Evolutionary conservation across 192 early-diverging fungal genomes (phyloP), one percentile per base, ranked within the genome.

Genomic region (Spinellus fusiger): DNA sequence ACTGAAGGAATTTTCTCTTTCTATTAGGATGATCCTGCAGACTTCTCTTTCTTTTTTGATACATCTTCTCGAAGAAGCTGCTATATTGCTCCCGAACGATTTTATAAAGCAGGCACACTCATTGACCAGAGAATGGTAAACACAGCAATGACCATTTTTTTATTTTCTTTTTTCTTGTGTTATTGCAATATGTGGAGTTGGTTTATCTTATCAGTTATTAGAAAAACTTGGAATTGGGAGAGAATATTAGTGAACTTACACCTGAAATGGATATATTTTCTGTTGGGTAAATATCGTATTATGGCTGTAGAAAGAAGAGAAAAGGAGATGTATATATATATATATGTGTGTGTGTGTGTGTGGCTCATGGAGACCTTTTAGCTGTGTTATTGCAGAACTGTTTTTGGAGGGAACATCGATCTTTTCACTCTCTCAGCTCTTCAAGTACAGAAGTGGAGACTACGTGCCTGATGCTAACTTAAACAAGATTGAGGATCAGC

Each of bases 11-110:
- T 22, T 13, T 1, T 22, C 25, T 20, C 35, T 35, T 64, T 38
- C 46, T 40, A 49, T n/a, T 61, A 90, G 74, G 94, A 98, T 70
- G 93, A 98, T 60, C 95, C 95, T 0, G 91, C 91, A 13, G 89
- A 96, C 59, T 98, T 95, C 68, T 91, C 90, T 3, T 97, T 93
- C 72, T 98, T 93, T 67, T 98, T 98, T 73, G 96, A 98, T 74
- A 86, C 91, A 23, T 89, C 93, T 8, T 78, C 86, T 4, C 80
- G 96, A 34, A 79, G 94, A 53, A 89, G 84, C 48, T 98, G 96
- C 70, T 98, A 95, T 71, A 73, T 98, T 25, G 95, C 96, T 22
- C 94, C 96, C 1, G 96, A 98, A 77, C 77, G 96, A 66, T 95
- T 98, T 69, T 91, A 91, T 57, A 85, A 87, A 32, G 77, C 88